Base-by-base conservation (phyloP, 257 asterid genomes). In the Hygrophila difformis region DNA sequence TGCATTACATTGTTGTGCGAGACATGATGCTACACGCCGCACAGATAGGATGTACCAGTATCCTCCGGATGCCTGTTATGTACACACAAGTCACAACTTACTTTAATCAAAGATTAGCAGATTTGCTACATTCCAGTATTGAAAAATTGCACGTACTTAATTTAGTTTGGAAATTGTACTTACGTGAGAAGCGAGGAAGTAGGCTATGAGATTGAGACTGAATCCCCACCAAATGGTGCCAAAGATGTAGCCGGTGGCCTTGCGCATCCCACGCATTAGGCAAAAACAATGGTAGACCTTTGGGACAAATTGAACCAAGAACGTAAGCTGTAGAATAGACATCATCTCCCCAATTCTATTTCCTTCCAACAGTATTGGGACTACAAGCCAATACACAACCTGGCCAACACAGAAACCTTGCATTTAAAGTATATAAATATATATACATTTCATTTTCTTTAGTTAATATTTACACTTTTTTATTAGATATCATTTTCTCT, bases 141-240 rank as follows among this genome's bases (percentile, higher is more conserved):
- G n/a, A n/a, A n/a, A n/a, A n/a, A n/a, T n/a, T n/a, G n/a, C n/a
- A n/a, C n/a, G n/a, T n/a, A n/a, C n/a, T n/a, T n/a, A n/a, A n/a
- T n/a, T n/a, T n/a, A n/a, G n/a, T n/a, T n/a, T n/a, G n/a, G n/a
- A n/a, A n/a, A n/a, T n/a, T 22, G 1, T 4, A 61, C 87, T 69
- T 76, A 89, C 98, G 54, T 89, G 96, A 57, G 98, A 89, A 48
- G 98, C 98, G 9, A 89, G 79, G 81, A 89, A 85, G 73, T 85
- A 89, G n/a, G 98, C 98, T 1, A 89, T 76, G 66, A 89, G 94
- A 71, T 89, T 89, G 38, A 89, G 96, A 66, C 69, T 82, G 48
- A 91, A 82, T 18, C 99, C 99, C 99, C 99, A 91, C 99, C 99
- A 91, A 14, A 91, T 82, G 21, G 99, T 86, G 59, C 99, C 99